Conservation (phyloP, 2,329 filamentous ascomycete genomes). For the Trichoderma harzianum region DNA sequence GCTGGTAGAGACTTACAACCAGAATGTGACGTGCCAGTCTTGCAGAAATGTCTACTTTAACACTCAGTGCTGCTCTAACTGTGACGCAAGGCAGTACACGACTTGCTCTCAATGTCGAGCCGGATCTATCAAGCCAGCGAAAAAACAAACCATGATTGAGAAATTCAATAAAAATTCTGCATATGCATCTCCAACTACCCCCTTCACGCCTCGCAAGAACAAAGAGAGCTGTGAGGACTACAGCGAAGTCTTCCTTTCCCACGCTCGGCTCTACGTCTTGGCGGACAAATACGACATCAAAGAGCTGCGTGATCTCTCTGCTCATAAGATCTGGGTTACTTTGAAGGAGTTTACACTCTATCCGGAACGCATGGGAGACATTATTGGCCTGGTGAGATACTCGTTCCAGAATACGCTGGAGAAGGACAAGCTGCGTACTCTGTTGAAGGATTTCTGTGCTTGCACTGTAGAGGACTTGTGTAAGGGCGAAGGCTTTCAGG, state of each 20-base stretch:
- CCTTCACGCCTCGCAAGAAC: background rate
- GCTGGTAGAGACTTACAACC: too few species aligned
- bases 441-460: background rate
- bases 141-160: background rate
- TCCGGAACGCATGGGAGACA: background rate
- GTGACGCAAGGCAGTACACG: too few species aligned
- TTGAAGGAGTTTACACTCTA: background rate
- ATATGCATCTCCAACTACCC: background rate
- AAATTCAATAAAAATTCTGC: background rate
- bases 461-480: background rate
- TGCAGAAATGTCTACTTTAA: too few species aligned
- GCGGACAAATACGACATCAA: background rate
- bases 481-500: background rate
- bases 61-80: too few species aligned
- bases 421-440: background rate
- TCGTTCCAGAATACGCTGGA: background rate
- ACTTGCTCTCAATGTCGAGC: too few species aligned
- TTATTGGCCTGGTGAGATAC: background rate
- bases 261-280: background rate
- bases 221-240: background rate
- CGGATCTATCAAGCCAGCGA: too few species aligned
- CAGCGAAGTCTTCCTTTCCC: background rate
- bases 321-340: background rate
- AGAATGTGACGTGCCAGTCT: too few species aligned
- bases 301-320: background rate